Conservation (phyloP, 2,329 filamentous ascomycete genomes). For the Neoascochyta sp. region DNA sequence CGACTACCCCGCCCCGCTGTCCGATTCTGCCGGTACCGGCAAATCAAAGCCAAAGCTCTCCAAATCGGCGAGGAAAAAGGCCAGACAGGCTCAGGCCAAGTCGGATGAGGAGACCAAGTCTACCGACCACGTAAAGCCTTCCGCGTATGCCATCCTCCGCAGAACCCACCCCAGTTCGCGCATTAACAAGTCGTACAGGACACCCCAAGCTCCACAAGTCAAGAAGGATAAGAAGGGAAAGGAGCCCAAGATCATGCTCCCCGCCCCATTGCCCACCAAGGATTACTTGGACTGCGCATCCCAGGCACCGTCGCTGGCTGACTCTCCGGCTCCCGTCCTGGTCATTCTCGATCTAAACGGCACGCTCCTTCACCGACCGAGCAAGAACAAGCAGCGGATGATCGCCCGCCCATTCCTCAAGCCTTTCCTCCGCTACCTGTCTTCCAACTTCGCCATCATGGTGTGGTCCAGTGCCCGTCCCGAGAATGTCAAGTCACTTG, state of each 20-base stretch:
- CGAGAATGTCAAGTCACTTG: constrained; percentile 67
- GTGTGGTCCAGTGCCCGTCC: constrained; percentile 86
- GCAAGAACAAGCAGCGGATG: constrained; percentile 49
- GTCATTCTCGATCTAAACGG: constrained; percentile 92
- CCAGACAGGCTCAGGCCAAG: too few species aligned
- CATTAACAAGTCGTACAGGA: constrained; percentile 24
- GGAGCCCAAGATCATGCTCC: constrained; percentile 31
- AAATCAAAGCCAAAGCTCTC: too few species aligned
- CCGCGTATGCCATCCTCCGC: constrained; percentile 19
- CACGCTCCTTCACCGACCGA: constrained; percentile 73
- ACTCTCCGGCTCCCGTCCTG: constrained; percentile 61
- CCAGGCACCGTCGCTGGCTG: constrained; percentile 27
- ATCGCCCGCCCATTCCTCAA: constrained; percentile 64
- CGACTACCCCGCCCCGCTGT: too few species aligned
- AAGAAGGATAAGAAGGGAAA: constrained; percentile 13
- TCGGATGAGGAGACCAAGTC: too few species aligned
- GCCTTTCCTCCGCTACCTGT: constrained; percentile 68
- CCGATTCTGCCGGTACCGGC: too few species aligned
- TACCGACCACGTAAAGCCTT: too few species aligned
- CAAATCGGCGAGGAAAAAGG: too few species aligned
- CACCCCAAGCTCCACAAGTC: constrained; percentile 1
- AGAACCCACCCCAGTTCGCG: constrained; percentile 7
- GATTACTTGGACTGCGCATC: constrained; percentile 59
- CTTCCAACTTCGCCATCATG: constrained; percentile 72
- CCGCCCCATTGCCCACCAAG: constrained; percentile 57